Conservation (phyloP, 768 basidiomycete genomes). For the Auricularia sp. region DNA sequence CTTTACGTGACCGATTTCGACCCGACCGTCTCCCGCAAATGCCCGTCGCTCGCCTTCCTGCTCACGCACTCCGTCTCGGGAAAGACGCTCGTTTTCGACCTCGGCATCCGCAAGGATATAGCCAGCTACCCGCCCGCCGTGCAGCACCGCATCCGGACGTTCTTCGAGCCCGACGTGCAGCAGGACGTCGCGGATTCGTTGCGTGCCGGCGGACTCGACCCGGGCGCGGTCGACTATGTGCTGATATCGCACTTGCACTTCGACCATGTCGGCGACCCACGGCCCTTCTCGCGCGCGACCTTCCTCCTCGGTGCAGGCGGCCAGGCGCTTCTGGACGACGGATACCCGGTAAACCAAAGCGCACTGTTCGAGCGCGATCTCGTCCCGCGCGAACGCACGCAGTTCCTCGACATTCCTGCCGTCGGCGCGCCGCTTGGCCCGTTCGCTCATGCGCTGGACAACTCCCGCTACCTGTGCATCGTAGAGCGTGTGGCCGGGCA, state of each 20-base stretch:
- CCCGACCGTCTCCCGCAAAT: constrained; percentile 6
- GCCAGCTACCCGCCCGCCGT: not conserved
- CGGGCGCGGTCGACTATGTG: constrained; percentile 1
- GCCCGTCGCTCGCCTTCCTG: constrained; percentile 10
- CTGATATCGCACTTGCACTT: constrained; percentile 10
- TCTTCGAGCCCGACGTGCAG: not conserved
- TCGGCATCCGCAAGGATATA: constrained; percentile 9
- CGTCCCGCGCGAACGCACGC: constrained; percentile 24
- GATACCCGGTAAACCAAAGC: constrained; percentile 4
- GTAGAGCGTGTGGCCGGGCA: constrained; percentile 49
- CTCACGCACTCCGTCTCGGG: constrained; percentile 8
- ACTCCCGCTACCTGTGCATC: constrained; percentile 47
- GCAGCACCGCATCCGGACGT: not conserved
- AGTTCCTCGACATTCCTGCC: constrained; percentile 21
- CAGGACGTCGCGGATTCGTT: constrained; percentile 8
- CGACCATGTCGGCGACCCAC: constrained; percentile 10
- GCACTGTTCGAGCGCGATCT: not conserved
- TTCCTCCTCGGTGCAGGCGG: constrained; percentile 8
- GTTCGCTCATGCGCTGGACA: constrained; percentile 41
- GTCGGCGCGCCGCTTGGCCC: constrained; percentile 36
- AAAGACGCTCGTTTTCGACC: constrained; percentile 10
- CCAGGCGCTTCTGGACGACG: not conserved
- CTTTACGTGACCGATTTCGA: constrained; percentile 3
- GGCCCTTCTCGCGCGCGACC: constrained; percentile 6
- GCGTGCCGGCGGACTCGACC: constrained; percentile 7